Evolutionary conservation across 2,329 filamentous ascomycete species (phyloP).

Genomic region (Grosmannia clavigera): DNA sequence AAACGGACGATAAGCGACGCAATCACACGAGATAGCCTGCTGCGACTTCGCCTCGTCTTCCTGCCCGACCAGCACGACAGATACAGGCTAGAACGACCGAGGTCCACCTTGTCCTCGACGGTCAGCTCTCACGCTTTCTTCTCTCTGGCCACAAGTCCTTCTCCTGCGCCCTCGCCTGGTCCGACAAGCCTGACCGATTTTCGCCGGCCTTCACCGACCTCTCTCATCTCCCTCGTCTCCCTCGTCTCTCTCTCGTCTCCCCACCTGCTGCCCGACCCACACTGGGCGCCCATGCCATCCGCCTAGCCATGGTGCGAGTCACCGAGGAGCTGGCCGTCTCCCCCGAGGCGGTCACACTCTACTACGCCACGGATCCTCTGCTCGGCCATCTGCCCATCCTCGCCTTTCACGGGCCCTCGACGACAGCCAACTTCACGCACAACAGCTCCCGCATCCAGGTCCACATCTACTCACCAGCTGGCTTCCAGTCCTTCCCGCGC

Average conservation of each 20-base stretch:
- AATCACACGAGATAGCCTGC: neutral
- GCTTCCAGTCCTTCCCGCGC: conserved; percentile 79
- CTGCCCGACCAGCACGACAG: neutral
- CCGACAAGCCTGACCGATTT: too few species aligned
- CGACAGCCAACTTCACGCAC: conserved; percentile 72
- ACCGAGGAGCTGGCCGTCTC: conserved; percentile 67
- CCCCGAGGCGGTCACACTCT: conserved; percentile 72
- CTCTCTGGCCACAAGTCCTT: too few species aligned
- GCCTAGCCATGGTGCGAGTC: conserved; percentile 64
- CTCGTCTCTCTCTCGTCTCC: neutral
- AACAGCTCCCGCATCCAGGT: conserved; percentile 91
- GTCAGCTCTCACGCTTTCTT: too few species aligned
- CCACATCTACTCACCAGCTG: conserved; percentile 81
- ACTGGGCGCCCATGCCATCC: conserved; percentile 23
- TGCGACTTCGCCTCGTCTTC: neutral
- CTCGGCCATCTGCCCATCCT: conserved; percentile 72
- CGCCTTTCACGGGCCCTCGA: conserved; percentile 85
- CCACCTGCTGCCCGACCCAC: neutral
- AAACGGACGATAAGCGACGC: neutral
- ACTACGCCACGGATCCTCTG: conserved; percentile 75
- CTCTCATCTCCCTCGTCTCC: neutral
- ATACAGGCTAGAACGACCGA: neutral
- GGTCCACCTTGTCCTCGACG: neutral
- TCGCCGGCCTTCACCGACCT: too few species aligned
- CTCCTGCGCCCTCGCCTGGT: too few species aligned